These are phyloP conservation scores for Syncephalastrum monosporum DNA, from an alignment of 371 early-diverging fungal species.

Conservation along the genomic window DNA sequence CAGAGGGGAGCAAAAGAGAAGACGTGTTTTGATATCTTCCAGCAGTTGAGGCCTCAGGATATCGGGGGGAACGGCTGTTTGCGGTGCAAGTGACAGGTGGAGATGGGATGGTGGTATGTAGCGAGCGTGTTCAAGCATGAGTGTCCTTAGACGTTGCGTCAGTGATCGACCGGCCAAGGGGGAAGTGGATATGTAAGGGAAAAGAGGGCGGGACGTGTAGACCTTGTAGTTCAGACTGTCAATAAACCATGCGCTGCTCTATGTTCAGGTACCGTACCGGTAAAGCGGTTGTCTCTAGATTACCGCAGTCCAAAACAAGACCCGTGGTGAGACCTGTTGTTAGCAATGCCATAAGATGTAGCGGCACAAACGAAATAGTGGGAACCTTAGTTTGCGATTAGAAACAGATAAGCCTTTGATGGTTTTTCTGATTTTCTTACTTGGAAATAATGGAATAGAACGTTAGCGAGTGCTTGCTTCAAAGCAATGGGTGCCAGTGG, in stretches of 20 bases:
- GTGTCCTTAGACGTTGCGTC: conserved; percentile 52
- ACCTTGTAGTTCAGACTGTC: conserved; percentile 44
- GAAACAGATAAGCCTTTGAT: too few species aligned
- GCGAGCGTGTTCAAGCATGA: conserved; percentile 57
- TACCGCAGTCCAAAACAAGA: conserved; percentile 82
- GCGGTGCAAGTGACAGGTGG: conserved; percentile 45
- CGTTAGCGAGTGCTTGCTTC: conserved; percentile 69
- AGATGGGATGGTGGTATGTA: conserved; percentile 47
- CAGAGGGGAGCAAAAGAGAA: conserved; percentile 68
- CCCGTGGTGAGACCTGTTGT: conserved; percentile 81
- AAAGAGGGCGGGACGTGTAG: conserved; percentile 74
- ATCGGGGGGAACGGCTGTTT: conserved; percentile 35
- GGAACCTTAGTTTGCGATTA: conserved; percentile 53
- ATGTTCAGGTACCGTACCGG: conserved; percentile 68
- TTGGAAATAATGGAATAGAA: conserved; percentile 78
- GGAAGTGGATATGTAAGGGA: conserved; percentile 65
- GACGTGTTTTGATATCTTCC: conserved; percentile 71
- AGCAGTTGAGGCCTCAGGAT: conserved; percentile 55
- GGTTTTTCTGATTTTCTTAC: conserved; percentile 27
- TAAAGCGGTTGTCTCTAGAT: conserved; percentile 70
- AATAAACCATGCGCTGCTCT: conserved; percentile 1
- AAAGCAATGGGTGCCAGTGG: conserved; percentile 71
- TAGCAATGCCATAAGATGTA: conserved; percentile 73
- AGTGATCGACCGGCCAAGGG: conserved; percentile 76
- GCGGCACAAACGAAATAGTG: conserved; percentile 79